Evolutionary conservation across 768 basidiomycete genomes (phyloP).

Genomic region (Auricularia cornea): DNA sequence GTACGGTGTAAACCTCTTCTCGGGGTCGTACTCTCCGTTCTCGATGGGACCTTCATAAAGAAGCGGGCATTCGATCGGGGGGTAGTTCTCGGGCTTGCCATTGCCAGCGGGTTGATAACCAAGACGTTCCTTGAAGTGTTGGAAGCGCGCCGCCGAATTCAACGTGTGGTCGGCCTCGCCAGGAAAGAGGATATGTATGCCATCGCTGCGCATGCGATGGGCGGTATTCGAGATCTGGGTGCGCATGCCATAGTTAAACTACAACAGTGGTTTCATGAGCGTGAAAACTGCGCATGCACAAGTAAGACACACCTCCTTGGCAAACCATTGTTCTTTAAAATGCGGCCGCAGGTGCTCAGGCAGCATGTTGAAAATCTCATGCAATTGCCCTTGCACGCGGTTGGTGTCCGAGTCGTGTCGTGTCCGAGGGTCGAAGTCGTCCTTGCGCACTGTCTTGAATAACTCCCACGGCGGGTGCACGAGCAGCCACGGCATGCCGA

Average conservation of each 20-base stretch:
- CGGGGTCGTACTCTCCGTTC: too few species aligned
- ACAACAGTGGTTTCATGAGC: neutral
- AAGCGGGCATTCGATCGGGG: too few species aligned
- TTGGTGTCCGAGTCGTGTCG: neutral
- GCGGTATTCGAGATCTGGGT: neutral
- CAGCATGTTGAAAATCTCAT: neutral
- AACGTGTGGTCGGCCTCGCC: too few species aligned
- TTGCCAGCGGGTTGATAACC: too few species aligned
- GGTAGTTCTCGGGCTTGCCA: too few species aligned
- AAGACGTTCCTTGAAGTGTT: too few species aligned
- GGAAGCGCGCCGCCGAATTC: too few species aligned
- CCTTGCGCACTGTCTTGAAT: neutral
- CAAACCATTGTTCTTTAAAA: neutral
- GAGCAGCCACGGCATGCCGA: neutral
- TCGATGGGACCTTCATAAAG: too few species aligned
- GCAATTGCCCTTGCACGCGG: neutral
- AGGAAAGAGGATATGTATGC: too few species aligned
- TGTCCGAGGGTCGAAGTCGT: neutral
- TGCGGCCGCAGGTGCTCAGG: neutral
- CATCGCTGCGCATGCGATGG: too few species aligned
- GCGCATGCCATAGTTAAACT: neutral
- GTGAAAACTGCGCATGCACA: neutral
- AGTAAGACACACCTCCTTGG: neutral
- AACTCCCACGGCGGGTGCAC: neutral
- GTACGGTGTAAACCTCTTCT: too few species aligned